A percentile compares a stretch with the other conserved stretches of the same genome.
These are phyloP conservation scores for Fomitopsis schrenkii DNA, from an alignment of 1,284 basidiomycete species.

Conservation along the genomic window DNA sequence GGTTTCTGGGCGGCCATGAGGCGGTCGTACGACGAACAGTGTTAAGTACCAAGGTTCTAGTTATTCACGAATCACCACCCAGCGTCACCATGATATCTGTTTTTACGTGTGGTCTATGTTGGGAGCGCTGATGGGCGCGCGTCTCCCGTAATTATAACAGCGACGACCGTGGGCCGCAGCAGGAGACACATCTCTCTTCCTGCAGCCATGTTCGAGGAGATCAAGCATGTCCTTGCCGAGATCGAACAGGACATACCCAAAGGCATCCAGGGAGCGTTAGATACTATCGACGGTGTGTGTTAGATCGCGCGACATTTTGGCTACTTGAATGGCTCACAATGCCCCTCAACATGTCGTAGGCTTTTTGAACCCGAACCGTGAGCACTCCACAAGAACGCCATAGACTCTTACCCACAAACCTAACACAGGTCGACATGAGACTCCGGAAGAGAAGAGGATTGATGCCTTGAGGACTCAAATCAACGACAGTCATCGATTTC, in stretches of 20 bases:
- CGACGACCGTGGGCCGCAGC: not conserved
- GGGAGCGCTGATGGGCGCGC: not conserved
- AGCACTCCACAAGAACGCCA: slow-evolving; percentile 17
- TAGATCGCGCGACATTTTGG: not conserved
- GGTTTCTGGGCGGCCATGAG: too few relatives aligned
- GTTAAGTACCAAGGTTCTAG: not conserved
- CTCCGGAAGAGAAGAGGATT: slow-evolving; percentile 61
- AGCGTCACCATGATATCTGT: not conserved
- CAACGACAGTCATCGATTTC: slow-evolving; percentile 76
- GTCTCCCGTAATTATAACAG: not conserved
- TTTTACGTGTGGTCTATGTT: not conserved
- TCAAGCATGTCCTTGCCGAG: not conserved
- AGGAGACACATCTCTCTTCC: not conserved
- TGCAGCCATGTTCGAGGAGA: not conserved
- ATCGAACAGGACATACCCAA: not conserved
- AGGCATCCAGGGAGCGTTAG: not conserved
- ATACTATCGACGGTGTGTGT: not conserved
- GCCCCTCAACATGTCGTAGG: slow-evolving; percentile 32
- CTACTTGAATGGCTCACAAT: not conserved
- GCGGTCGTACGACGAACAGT: too few relatives aligned
- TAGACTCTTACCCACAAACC: not conserved
- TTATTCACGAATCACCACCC: not conserved
- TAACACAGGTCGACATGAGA: slow-evolving; percentile 68
- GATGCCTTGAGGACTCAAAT: slow-evolving; percentile 70
- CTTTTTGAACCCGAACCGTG: slow-evolving; percentile 55